Evolutionary conservation across 2,329 filamentous ascomycete species (phyloP), one percentile per base, ranked within the genome.

Genomic region (Aspergillus costaricaensis): DNA sequence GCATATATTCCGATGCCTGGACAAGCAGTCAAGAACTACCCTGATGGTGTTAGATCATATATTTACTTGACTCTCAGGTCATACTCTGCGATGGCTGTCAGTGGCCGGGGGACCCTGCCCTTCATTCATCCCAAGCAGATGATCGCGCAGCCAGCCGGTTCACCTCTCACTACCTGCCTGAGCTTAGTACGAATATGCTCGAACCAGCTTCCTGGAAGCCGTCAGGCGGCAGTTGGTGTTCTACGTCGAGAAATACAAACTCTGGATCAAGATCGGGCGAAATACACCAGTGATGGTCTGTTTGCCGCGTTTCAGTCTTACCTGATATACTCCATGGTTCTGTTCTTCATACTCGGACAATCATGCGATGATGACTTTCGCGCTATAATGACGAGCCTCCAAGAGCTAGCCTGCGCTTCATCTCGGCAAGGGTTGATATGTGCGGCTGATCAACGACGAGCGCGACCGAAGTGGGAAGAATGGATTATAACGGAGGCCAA

Each of bases 401-500:
- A 85, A 67, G 78, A 80, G 2, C 66, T 85, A 17, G 82, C 82
- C 2, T 79, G 76, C 58, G 63, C 70, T 0, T 70, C 70, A 5
- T 70, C 74, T 6, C 73, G 70, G 3, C 65, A 66, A 47, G 82
- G 82, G 0, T 75, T 85, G 2, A 65, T 80, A 5, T 83, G 80
- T 49, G 38, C 65, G 1, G 76, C 77, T 2, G 82, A 84, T 57
- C 71, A 72, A 36, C 62, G 70, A 5, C 68, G 68, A 2, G 55
- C 67, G 0, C 75, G 78, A 2, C 83, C 83, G 0, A 68, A 63
- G 10, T 85, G 83, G 83, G 81, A 83, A 56, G 70, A 75, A 2
- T 86, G 83, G 84, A 79, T 84, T 3, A 68, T 82, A 0, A 77
- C 81, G 0, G 82, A 84, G 59, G 77, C 83, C 0, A 85, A 83